Percentiles rank a stretch among this genome's conserved stretches.
Conservation (phyloP, 228 moss, liverwort and hornwort species). For the Sphagnum magellanicum region DNA sequence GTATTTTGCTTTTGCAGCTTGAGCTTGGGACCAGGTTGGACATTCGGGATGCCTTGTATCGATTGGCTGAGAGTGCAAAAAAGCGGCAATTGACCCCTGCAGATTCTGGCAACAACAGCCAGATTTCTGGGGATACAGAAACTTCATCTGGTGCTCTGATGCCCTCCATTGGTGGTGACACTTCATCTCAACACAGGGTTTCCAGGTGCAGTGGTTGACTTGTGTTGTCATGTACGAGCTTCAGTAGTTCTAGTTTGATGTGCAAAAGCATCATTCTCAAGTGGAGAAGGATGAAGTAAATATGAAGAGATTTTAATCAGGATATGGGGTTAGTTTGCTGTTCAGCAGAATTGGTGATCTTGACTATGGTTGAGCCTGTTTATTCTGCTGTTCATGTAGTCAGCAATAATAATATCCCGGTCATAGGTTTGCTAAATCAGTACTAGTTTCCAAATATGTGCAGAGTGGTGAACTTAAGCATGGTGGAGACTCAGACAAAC, state of each 20-base stretch:
- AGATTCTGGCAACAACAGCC: conserved; percentile 49
- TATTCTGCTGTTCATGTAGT: not conserved
- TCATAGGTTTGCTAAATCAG: not conserved
- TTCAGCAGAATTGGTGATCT: not conserved
- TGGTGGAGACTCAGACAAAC: not conserved
- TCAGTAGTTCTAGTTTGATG: not conserved
- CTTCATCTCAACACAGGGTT: conserved; percentile 52
- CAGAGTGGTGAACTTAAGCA: not conserved
- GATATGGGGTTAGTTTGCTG: not conserved
- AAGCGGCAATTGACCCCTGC: conserved; percentile 57
- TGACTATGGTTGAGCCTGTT: too few species aligned
- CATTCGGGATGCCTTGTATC: conserved; percentile 84
- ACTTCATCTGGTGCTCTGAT: conserved; percentile 67
- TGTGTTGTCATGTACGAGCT: not conserved
- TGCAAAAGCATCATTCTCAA: not conserved
- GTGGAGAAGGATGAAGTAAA: not conserved
- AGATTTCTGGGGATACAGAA: conserved; percentile 57
- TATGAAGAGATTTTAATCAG: not conserved
- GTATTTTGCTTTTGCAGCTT: conserved; percentile 42
- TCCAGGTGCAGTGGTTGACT: conserved; percentile 44
- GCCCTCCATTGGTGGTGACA: conserved; percentile 62
- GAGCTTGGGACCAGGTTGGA: conserved; percentile 69
- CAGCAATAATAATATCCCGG: not conserved
- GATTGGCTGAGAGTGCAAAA: conserved; percentile 89
- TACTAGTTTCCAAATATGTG: not conserved